Base-by-base conservation (phyloP, 148 eudicot species). In the Amaranthus cruentus region DNA sequence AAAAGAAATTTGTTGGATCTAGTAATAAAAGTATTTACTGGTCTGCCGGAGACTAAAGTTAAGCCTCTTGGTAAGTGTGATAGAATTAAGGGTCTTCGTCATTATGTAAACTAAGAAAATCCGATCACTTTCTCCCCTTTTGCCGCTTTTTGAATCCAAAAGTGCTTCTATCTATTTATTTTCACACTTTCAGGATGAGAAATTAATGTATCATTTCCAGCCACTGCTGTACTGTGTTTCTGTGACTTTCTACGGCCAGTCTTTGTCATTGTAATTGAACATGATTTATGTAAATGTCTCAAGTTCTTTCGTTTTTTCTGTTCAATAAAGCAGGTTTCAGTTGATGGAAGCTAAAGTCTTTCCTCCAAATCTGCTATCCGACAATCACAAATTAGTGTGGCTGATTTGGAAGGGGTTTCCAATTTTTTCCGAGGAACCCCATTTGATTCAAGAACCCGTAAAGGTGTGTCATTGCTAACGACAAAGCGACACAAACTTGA, bases 51-150 rank as follows among this genome's bases (percentile, higher is more conserved):
- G 64, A 74, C 60, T 60, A 5, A 14, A 44, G 6, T 64, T 62
- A 55, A 74, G 64, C 55, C 61, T n/a, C 44, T 54, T 74, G 77
- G 77, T 74, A 55, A 18, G 71, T 72, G 10, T 15, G 38, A 21
- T 59, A 38, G 10, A 49, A 58, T 21, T 2, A 57, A 54, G 50
- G 43, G 11, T n/a, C 69, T 18, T 21, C 11, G 55, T 44, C 47
- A 15, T 46, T 12, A 54, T 54, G 53, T 59, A 12, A 48, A 71
- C 65, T 60, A 50, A 47, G 42, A 52, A 47, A 18, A 4, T 73
- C 12, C 14, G 50, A n/a, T n/a, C 2, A 8, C 12, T 64, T 52
- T 15, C 28, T 53, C 2, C 13, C 15, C 55, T 11, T 13, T 54
- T 65, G 10, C 9, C 15, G 11, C 70, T 12, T 6, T 54, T 46